Base-by-base conservation (phyloP, 163 green algal genomes). In the Scenedesmus sp. region DNA sequence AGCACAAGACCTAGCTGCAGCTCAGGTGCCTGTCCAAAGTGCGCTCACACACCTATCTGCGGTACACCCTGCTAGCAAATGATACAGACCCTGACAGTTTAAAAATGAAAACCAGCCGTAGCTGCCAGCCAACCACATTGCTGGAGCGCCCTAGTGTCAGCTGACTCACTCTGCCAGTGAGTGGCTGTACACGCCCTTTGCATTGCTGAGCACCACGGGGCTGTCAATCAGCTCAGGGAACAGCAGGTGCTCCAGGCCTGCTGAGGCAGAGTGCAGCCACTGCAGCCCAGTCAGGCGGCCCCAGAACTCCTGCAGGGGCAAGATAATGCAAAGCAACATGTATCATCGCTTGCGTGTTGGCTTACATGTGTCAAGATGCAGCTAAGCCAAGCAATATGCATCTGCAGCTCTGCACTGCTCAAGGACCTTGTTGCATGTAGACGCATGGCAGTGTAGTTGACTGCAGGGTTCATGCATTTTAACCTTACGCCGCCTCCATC, bases 241-340 rank as follows among this genome's bases (percentile, higher is more conserved):
- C 23, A 98, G 90, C 62, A 98, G 86, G 91, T 97, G 94, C 88
- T 98, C 96, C 18, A 98, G 74, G 12, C 97, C 97, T 18, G 96
- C 97, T 34, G 91, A 95, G 57, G 91, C 85, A 62, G 90, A 96
- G 93, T 98, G 96, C 79, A 98, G 93, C 96, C 96, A 98, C 59
- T 94, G 91, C 23, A 97, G 87, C 46, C 95, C 94, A 16, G 86
- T 94, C 59, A 97, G 90, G 46, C 91, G 83, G 0, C 93, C 94
- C 95, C 96, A 97, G 15, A 97, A 62, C 20, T 92, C 93, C 94
- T 97, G 88, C 81, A 93, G 67, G 54, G 0, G 34, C 34, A 46
- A 46, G 34, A 46, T 46, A n/a, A n/a, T n/a, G n/a, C n/a, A n/a
- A n/a, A n/a, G n/a, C n/a, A n/a, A n/a, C n/a, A n/a, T n/a, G n/a